These are phyloP conservation scores for Mycena crocata DNA, from an alignment of 768 basidiomycete genomes.

Conservation along the genomic window DNA sequence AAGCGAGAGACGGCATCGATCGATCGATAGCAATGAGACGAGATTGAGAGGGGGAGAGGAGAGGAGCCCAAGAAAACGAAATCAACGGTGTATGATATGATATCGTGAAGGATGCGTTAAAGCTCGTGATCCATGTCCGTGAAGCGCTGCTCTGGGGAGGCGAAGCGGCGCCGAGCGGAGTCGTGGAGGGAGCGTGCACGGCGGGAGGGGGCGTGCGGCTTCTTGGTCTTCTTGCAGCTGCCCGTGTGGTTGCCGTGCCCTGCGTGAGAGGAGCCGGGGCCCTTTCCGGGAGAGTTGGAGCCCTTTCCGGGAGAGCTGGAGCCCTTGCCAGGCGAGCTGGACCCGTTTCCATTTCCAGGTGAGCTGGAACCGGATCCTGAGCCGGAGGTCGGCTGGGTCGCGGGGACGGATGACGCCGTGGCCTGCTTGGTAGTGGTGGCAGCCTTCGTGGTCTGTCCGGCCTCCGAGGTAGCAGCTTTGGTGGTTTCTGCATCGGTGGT, in stretches of 20 bases:
- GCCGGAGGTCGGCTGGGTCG: background rate
- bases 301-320: background rate
- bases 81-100: background rate
- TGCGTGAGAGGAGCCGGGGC: background rate
- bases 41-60: background rate
- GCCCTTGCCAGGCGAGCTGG: background rate
- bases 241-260: slow-evolving; percentile 7
- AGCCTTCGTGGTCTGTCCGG: background rate
- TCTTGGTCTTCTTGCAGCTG: slow-evolving; percentile 21
- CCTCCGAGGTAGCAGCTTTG: background rate
- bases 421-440: background rate
- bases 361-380: background rate
- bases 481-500: background rate
- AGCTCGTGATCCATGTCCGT: background rate
- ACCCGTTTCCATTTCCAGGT: no score
- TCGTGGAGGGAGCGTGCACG: slow-evolving; percentile 23
- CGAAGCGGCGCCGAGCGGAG: slow-evolving; percentile 19
- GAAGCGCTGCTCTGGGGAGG: slow-evolving; percentile 15
- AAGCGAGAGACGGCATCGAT: slow-evolving; percentile 21
- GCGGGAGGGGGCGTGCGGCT: background rate
- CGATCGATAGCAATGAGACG: slow-evolving; percentile 15
- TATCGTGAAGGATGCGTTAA: slow-evolving; percentile 2
- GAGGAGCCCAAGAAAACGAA: background rate
- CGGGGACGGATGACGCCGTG: background rate
- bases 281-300: background rate